phyloP scores from a whole-genome alignment of 345 rosid genomes.

The Pistacia integerrima region DNA sequence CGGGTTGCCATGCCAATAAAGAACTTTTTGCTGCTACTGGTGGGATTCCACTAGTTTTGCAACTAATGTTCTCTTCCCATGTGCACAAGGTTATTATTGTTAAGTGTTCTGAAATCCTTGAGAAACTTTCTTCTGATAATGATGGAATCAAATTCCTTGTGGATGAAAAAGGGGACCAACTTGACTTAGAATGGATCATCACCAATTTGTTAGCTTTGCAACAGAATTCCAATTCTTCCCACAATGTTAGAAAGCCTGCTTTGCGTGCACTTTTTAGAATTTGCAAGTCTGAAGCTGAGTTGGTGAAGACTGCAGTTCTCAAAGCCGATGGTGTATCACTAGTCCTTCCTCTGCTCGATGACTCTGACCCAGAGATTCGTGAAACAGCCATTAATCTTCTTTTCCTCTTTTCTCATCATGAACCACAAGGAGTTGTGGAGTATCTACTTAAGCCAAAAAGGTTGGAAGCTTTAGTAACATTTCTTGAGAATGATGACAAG shows the following conservation, averaged over 20 bases:
- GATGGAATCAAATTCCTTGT: conserved; percentile 57
- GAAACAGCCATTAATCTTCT: conserved; percentile 57
- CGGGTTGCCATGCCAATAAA: conserved; percentile 45
- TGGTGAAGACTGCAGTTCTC: conserved; percentile 65
- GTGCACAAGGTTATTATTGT: conserved; percentile 36
- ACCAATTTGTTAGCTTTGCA: conserved; percentile 49
- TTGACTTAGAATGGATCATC: conserved; percentile 49
- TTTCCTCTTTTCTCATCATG: conserved; percentile 63
- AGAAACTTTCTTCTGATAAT: conserved; percentile 41
- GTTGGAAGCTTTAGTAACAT: conserved; percentile 60
- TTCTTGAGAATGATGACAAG: conserved; percentile 56
- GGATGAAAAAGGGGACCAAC: conserved; percentile 46
- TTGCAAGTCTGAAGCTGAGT: conserved; percentile 46
- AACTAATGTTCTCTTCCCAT: conserved; percentile 39
- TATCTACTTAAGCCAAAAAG: conserved; percentile 61
- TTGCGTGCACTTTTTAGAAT: conserved; percentile 51
- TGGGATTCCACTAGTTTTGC: conserved; percentile 52
- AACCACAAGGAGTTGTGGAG: conserved; percentile 56
- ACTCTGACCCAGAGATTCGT: conserved; percentile 49
- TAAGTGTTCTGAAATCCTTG: conserved; percentile 55
- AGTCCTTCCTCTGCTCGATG: conserved; percentile 67
- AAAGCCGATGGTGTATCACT: conserved; percentile 45
- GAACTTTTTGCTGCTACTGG: conserved; percentile 52
- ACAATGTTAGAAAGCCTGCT: conserved; percentile 45
- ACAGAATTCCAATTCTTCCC: conserved; percentile 32